These are phyloP conservation scores for Colletotrichum sp. DNA, from an alignment of 2,329 filamentous ascomycete species.

Conservation along the genomic window DNA sequence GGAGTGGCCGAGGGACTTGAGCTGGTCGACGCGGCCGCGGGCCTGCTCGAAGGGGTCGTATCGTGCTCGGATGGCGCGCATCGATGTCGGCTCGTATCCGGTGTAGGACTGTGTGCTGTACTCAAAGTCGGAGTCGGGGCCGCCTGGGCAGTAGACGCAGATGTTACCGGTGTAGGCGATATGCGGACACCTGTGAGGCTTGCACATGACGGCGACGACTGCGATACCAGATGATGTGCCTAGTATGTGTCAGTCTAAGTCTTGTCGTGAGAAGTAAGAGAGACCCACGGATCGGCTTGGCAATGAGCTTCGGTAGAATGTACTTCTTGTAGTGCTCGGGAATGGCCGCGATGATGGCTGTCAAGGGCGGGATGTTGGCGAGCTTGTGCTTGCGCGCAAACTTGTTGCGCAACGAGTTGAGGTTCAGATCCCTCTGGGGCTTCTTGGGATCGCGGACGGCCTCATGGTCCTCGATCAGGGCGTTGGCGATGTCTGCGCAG, in stretches of 20 bases:
- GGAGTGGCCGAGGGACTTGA: constrained; percentile 92
- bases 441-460: constrained; percentile 74
- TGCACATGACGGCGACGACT: constrained; percentile 99
- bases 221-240: constrained; percentile 96
- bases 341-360: constrained; percentile 95
- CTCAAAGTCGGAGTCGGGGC: constrained; percentile 97
- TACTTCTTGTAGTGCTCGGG: constrained; percentile 99
- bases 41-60: constrained; percentile 99
- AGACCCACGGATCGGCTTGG: constrained; percentile 85
- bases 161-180: constrained; percentile 99
- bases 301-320: constrained; percentile 92
- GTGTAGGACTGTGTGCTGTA: constrained; percentile 99
- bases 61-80: constrained; percentile 94
- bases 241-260: constrained; percentile 31
- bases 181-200: constrained; percentile 95
- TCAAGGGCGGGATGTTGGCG: constrained; percentile 86
- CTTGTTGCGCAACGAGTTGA: constrained; percentile 86
- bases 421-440: constrained; percentile 84
- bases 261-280: neutral
- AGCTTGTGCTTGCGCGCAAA: constrained; percentile 93
- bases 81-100: constrained; percentile 96
- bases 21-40: constrained; percentile 92
- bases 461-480: constrained; percentile 93
- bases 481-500: constrained; percentile 94
- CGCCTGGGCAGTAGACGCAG: constrained; percentile 97